Evolutionary conservation across 1,139 yeast genomes (phyloP).

Genomic region (Debaryomyces sp.): DNA sequence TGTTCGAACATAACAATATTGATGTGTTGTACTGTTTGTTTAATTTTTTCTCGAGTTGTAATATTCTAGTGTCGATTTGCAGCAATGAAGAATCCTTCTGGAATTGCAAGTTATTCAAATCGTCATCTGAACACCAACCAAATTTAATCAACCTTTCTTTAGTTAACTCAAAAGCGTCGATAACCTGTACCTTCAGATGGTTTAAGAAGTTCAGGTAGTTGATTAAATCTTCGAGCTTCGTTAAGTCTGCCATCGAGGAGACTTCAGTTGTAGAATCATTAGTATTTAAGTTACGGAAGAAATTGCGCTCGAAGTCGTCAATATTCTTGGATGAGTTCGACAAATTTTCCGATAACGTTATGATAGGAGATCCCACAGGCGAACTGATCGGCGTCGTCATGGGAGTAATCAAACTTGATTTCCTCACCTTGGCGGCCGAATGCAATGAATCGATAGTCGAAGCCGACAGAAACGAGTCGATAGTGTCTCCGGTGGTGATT

Average conservation of each 20-base stretch:
- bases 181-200: slow-evolving; percentile 33
- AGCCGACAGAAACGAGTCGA: slow-evolving; percentile 3
- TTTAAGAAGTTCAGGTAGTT: slow-evolving; percentile 34
- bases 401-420: slow-evolving; percentile 17
- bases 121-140: slow-evolving; percentile 52
- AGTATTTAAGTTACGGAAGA: slow-evolving; percentile 29
- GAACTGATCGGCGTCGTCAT: slow-evolving; percentile 35
- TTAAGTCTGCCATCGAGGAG: slow-evolving; percentile 29
- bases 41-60: slow-evolving; percentile 34
- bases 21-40: slow-evolving; percentile 30
- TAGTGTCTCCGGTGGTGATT: background rate
- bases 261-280: slow-evolving; percentile 11
- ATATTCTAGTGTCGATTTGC: slow-evolving; percentile 37
- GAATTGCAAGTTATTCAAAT: slow-evolving; percentile 42
- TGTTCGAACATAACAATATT: slow-evolving; percentile 6
- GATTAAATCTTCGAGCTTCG: slow-evolving; percentile 33
- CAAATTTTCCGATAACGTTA: slow-evolving; percentile 44
- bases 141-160: slow-evolving; percentile 35
- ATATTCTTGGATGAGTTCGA: slow-evolving; percentile 30
- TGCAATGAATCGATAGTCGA: slow-evolving; percentile 4
- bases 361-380: slow-evolving; percentile 41
- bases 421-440: slow-evolving; percentile 4
- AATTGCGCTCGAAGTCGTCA: slow-evolving; percentile 39
- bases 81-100: slow-evolving; percentile 36
- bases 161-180: slow-evolving; percentile 41